Evolutionary conservation across 768 basidiomycete species (phyloP).

Genomic region (Trametopsis cervina): DNA sequence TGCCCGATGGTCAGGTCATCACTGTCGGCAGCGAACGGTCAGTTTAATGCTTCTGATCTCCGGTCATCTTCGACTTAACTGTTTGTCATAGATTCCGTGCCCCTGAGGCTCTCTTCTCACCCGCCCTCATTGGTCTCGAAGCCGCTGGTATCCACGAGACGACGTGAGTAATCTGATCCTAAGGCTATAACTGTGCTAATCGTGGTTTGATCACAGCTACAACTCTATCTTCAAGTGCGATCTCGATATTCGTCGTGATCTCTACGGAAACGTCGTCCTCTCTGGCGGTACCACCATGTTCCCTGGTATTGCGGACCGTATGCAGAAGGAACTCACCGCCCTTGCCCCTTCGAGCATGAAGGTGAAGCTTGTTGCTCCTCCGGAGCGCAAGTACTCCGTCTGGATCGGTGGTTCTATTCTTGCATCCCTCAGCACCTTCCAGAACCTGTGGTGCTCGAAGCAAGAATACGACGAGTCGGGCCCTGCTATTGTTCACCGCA

Average conservation of each 20-base stretch:
- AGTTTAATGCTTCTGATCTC: conserved; percentile 12
- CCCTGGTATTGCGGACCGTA: conserved; percentile 59
- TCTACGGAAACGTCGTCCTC: conserved; percentile 53
- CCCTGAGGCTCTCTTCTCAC: conserved; percentile 93
- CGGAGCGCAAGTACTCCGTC: conserved; percentile 67
- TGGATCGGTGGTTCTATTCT: conserved; percentile 47
- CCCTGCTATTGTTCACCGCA: conserved; percentile 45
- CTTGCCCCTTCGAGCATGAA: conserved; percentile 64
- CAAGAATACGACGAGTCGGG: conserved; percentile 56
- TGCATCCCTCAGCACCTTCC: conserved; percentile 59
- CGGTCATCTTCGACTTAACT: conserved; percentile 29
- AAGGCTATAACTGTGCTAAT: too few species aligned
- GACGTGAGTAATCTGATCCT: conserved; percentile 38
- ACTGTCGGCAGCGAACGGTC: conserved; percentile 84
- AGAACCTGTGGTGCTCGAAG: conserved; percentile 59
- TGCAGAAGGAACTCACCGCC: conserved; percentile 67
- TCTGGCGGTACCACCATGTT: conserved; percentile 60
- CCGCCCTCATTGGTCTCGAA: conserved; percentile 78
- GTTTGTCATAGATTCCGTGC: conserved; percentile 62
- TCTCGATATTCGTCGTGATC: conserved; percentile 48
- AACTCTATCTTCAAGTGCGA: conserved; percentile 84
- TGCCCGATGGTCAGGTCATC: conserved; percentile 63
- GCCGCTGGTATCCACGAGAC: conserved; percentile 79
- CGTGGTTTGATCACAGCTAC: conserved; percentile 31
- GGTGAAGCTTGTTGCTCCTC: conserved; percentile 59